These are phyloP conservation scores for Pseudogymnoascus sp. DNA, from an alignment of 2,329 filamentous ascomycete species.

Conservation along the genomic window DNA sequence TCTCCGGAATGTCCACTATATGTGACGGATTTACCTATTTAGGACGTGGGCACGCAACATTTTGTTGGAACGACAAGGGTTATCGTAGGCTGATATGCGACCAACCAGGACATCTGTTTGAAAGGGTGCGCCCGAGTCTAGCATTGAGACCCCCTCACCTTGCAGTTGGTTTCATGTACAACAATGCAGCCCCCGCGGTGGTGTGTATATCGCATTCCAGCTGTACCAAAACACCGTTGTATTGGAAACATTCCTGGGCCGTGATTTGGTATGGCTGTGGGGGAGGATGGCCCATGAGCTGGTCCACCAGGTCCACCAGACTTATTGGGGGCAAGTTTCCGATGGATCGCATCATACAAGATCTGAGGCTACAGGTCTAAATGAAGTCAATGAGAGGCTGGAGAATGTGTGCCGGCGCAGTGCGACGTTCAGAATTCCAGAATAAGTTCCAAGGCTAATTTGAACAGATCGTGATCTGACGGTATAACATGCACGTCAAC, in stretches of 20 bases:
- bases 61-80: neutral
- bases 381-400: neutral
- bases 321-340: neutral
- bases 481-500: neutral
- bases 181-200: neutral
- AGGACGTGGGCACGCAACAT: neutral
- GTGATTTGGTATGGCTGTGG: conserved; percentile 4
- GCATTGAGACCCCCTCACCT: neutral
- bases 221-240: neutral
- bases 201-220: neutral
- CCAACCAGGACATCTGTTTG: neutral
- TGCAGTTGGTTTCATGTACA: neutral
- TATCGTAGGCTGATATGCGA: neutral
- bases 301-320: neutral
- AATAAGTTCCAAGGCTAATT: conserved; percentile 2
- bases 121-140: neutral
- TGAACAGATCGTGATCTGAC: neutral
- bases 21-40: neutral
- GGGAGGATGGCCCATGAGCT: neutral
- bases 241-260: neutral
- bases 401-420: conserved; percentile 2
- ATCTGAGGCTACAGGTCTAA: conserved; percentile 1
- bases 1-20: neutral
- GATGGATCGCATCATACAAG: conserved; percentile 8
- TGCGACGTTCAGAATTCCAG: conserved; percentile 4